Percentiles rank a stretch among this genome's conserved stretches.
Conservation (phyloP, 2,329 filamentous ascomycete species). For the Elsinoe perseae region DNA sequence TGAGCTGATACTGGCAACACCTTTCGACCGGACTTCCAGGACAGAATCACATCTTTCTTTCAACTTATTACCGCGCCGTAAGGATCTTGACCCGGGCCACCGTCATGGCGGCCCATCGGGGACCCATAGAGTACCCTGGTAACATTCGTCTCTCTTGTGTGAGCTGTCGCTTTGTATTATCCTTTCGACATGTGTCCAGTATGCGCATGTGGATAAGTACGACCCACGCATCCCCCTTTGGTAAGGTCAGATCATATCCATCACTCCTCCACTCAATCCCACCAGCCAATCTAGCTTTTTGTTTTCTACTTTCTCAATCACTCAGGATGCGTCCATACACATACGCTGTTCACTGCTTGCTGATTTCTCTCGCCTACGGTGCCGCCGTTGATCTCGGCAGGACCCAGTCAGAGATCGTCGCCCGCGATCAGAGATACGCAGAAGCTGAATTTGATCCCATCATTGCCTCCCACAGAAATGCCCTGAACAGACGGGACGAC, state of each 20-base stretch:
- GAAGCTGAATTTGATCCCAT: background rate
- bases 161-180: background rate
- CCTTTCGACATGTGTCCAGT: slow-evolving; percentile 1
- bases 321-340: slow-evolving; percentile 5
- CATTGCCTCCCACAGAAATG: background rate
- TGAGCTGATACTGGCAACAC: background rate
- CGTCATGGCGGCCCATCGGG: background rate
- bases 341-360: background rate
- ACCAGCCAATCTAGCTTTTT: background rate
- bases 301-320: background rate
- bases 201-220: background rate
- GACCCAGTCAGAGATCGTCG: background rate
- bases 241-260: slow-evolving; percentile 1
- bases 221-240: background rate
- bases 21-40: background rate
- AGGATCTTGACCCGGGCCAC: background rate
- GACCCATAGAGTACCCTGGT: background rate
- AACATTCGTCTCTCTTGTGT: background rate
- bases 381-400: background rate
- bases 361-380: background rate
- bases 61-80: background rate
- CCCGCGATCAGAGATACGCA: background rate
- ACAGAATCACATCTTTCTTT: background rate
- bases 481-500: background rate
- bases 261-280: background rate